Base-by-base conservation (phyloP, 257 asterid genomes). In the Capsicum rhomboideum region DNA sequence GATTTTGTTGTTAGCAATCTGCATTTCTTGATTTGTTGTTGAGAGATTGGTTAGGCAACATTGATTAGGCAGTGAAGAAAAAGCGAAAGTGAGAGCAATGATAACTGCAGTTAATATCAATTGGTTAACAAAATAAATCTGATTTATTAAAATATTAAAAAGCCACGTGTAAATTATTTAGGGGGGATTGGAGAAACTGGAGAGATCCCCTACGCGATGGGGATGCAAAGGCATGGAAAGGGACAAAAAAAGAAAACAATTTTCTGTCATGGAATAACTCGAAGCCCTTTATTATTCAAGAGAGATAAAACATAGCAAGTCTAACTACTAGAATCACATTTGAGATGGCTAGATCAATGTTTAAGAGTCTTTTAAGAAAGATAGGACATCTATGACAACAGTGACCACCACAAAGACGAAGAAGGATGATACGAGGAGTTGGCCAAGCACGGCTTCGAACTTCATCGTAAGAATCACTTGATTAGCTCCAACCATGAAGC, bases 381-480 rank as follows among this genome's bases (percentile, higher is more conserved):
- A 75, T 16, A 75, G 23, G 34, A 75, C 81, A 75, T 75, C 81
- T 23, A 75, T 49, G 17, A 75, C 81, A 49, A 75, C 81, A 4
- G 81, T 46, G 10, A 75, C 6, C 14, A 75, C 81, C 0, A 75
- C 81, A 16, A 75, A 75, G 44, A 75, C 61, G n/a, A 75, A 75
- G 81, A 75, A 75, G 21, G 81, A 75, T 75, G 81, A 75, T 16
- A 75, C 61, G 26, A 75, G 81, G 44, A 75, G 81, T 75, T 75
- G 81, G 14, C 81, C 81, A 9, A 75, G 61, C 58, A 75, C 42
- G 0, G 10, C 44, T 26, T n/a, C 61, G 4, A 49, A 75, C 17
- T 4, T 75, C 61, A 26, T 49, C 3, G 61, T 49, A 26, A 75
- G 26, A 50, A 75, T 49, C 16, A 75, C 81, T 14, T 75, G 81